These are phyloP conservation scores for Bathelium albidoporum DNA, from an alignment of 495 filamentous ascomycete species.

Conservation along the genomic window DNA sequence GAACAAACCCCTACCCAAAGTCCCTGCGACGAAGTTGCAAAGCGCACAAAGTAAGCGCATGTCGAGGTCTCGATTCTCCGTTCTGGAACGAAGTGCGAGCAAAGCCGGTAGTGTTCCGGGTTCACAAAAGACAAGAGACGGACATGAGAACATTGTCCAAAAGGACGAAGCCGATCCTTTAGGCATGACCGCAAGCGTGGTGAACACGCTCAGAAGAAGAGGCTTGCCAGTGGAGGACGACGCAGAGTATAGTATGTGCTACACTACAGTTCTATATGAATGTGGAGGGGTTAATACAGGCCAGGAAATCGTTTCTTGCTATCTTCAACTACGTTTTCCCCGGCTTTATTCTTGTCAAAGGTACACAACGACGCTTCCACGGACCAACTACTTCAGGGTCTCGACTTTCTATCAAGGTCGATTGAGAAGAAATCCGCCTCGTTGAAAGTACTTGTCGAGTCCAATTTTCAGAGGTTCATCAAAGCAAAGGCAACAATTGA, in stretches of 20 bases:
- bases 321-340: conserved; percentile 90
- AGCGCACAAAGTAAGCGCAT: conserved; percentile 33
- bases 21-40: background rate
- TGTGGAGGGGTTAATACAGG: no score
- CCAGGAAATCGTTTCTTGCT: conserved; percentile 84
- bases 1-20: background rate
- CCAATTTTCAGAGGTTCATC: conserved; percentile 96
- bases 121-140: conserved; percentile 55
- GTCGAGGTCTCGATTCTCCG: conserved; percentile 72
- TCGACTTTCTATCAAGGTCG: conserved; percentile 71
- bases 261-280: no score
- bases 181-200: conserved; percentile 71
- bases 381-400: conserved; percentile 62
- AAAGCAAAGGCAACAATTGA: conserved; percentile 94
- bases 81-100: conserved; percentile 63
- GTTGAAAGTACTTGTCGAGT: conserved; percentile 88
- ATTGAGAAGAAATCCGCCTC: conserved; percentile 97
- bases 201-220: conserved; percentile 60
- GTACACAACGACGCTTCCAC: conserved; percentile 78
- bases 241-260: conserved; percentile 29
- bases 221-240: conserved; percentile 84
- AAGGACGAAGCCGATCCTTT: conserved; percentile 88
- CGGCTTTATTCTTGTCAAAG: conserved; percentile 80
- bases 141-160: conserved; percentile 65
- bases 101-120: conserved; percentile 57